A percentile compares a stretch with the other conserved stretches of the same genome.
phyloP scores from a whole-genome alignment of 768 basidiomycete species.

The Pisolithus sp. region DNA sequence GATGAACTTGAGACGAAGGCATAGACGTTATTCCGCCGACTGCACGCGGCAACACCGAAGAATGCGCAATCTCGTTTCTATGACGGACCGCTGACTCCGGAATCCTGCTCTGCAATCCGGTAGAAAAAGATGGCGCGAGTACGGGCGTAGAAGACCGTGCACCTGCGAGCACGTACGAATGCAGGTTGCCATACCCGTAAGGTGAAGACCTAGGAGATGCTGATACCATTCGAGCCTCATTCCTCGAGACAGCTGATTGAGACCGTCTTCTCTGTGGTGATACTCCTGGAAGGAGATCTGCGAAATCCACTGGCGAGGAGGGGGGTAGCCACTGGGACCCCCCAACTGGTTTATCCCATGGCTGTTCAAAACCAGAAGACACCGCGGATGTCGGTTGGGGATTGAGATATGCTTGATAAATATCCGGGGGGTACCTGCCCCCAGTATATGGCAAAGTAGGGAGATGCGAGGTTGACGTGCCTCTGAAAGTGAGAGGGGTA shows the following conservation, averaged over 20 bases:
- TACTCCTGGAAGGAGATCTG: conserved; percentile 8
- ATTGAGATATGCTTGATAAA: conserved; percentile 22
- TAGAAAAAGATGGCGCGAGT: conserved; percentile 9
- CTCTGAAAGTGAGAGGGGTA: conserved; percentile 22
- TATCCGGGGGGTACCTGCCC: conserved; percentile 27
- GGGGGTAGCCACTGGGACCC: background rate
- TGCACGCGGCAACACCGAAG: conserved; percentile 11
- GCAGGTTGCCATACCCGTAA: conserved; percentile 25
- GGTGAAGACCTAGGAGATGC: conserved; percentile 26
- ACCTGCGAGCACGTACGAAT: conserved; percentile 18
- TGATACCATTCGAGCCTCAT: conserved; percentile 21
- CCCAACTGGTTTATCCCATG: conserved; percentile 6
- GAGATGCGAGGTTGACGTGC: conserved; percentile 25
- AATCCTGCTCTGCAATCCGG: conserved; percentile 20
- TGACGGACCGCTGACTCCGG: conserved; percentile 22
- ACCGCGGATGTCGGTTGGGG: conserved; percentile 7
- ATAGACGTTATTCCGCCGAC: conserved; percentile 14
- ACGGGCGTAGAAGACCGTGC: conserved; percentile 23
- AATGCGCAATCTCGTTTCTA: conserved; percentile 23
- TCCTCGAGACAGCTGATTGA: conserved; percentile 28
- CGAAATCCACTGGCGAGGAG: conserved; percentile 4
- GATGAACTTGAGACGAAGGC: conserved; percentile 23
- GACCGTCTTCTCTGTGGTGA: conserved; percentile 29
- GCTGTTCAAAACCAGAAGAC: conserved; percentile 4
- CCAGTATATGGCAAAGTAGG: conserved; percentile 26